A percentile compares a stretch with the other conserved stretches of the same genome.
Conservation (phyloP, 441 rosid species). For the Kokia cookei region DNA sequence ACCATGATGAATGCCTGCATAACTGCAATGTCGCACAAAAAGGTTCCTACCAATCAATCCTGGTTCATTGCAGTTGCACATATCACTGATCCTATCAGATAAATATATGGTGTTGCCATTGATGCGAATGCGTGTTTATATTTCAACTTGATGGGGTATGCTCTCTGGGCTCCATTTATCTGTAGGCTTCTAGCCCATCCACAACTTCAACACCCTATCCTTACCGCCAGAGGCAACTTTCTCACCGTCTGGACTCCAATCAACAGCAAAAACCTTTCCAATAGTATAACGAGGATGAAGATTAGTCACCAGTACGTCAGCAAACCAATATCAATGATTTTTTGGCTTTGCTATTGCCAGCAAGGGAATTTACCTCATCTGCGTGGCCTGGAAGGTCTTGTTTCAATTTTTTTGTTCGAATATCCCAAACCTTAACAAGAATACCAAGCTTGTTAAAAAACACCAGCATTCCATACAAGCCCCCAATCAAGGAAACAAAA, state of each 20-base stretch:
- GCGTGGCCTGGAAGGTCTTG: constrained; percentile 98
- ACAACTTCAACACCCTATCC: constrained; percentile 81
- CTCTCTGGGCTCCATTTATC: not conserved
- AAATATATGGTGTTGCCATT: not conserved
- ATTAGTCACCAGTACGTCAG: not conserved
- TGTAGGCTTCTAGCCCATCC: constrained; percentile 62
- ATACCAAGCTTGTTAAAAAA: not conserved
- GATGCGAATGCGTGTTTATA: not conserved
- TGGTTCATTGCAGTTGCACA: not conserved
- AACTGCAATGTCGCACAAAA: not conserved
- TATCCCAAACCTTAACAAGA: constrained; percentile 68
- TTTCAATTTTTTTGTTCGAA: constrained; percentile 67
- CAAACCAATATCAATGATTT: not conserved
- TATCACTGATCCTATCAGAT: not conserved
- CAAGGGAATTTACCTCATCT: constrained; percentile 59
- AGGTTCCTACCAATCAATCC: not conserved
- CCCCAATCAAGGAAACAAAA: not conserved
- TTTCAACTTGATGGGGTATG: not conserved
- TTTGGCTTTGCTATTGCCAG: not conserved
- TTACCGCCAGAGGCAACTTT: constrained; percentile 97
- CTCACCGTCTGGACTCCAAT: constrained; percentile 99
- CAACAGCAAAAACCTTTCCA: constrained; percentile 76
- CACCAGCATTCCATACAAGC: not conserved
- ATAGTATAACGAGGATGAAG: not conserved
- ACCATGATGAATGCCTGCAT: not conserved